Conservation (phyloP, 2,329 filamentous ascomycete genomes). For the Daldinia sp. region DNA sequence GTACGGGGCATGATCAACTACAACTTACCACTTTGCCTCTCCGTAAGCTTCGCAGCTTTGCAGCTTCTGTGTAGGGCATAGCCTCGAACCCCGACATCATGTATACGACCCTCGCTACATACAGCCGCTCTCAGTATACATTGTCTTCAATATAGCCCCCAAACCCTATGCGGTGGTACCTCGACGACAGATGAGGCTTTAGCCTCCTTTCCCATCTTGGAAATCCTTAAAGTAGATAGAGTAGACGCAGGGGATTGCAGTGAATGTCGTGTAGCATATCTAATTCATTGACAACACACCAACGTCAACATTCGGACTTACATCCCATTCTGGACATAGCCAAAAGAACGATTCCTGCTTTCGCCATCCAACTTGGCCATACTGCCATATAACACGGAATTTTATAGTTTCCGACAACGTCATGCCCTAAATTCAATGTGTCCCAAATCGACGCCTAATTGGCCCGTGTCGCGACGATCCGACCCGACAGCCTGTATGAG, state of each 20-base stretch:
- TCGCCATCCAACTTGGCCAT: not conserved
- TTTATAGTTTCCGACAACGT: constrained; percentile 27
- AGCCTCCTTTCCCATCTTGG: not conserved
- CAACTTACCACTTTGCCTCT: not conserved
- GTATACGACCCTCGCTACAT: constrained; percentile 17
- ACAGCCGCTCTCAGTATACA: not conserved
- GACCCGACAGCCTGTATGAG: constrained; percentile 8
- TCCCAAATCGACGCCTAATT: constrained; percentile 12
- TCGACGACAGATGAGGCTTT: not conserved
- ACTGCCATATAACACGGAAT: constrained; percentile 12
- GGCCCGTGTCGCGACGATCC: constrained; percentile 25
- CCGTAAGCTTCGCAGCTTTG: constrained; percentile 18
- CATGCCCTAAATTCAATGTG: constrained; percentile 13
- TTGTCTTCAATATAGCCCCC: constrained; percentile 5
- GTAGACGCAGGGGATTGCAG: not conserved
- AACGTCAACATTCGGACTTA: constrained; percentile 12
- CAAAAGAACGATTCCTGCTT: constrained; percentile 7
- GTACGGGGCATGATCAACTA: not conserved
- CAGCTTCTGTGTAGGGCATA: constrained; percentile 24
- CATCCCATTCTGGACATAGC: not conserved
- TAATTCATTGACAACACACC: constrained; percentile 5
- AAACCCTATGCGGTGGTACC: not conserved
- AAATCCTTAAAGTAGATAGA: too few relatives aligned
- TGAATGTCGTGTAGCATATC: not conserved
- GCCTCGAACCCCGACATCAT: constrained; percentile 13